phyloP scores from a whole-genome alignment of 176 grass and related monocot species.

The Canna indica region DNA sequence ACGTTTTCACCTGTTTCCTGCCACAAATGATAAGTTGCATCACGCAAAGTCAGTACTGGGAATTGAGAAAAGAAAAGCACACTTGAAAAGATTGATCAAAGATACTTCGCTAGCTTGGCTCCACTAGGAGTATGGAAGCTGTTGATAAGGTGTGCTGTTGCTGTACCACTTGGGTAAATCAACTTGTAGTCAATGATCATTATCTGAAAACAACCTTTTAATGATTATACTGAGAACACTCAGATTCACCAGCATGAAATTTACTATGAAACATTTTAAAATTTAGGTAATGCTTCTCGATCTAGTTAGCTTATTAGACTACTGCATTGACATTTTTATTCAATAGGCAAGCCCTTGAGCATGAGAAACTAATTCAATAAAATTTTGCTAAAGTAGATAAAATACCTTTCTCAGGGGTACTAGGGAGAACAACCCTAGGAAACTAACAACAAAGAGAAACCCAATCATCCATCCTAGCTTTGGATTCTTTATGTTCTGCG shows the following conservation, averaged over 20 bases:
- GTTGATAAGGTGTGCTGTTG: conserved; percentile 75
- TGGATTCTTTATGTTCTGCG: conserved; percentile 2
- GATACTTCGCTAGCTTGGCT: conserved; percentile 36
- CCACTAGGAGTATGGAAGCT: conserved; percentile 77
- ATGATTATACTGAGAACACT: background rate
- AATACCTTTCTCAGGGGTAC: conserved; percentile 14
- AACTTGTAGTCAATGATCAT: conserved; percentile 43
- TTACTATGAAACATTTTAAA: background rate
- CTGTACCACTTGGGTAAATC: conserved; percentile 52
- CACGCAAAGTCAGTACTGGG: conserved; percentile 33
- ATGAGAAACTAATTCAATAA: background rate
- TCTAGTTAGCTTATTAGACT: background rate
- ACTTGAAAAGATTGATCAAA: conserved; percentile 33
- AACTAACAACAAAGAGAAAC: conserved; percentile 13
- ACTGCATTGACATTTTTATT: background rate
- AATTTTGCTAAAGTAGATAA: background rate
- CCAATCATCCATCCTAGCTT: conserved; percentile 13
- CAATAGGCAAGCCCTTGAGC: background rate
- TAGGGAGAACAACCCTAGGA: conserved; percentile 16
- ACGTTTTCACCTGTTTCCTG: conserved; percentile 45
- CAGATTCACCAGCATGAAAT: background rate
- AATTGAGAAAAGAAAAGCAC: conserved; percentile 32
- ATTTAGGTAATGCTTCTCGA: background rate
- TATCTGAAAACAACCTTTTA: conserved; percentile 17
- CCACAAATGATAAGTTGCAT: too few relatives aligned